phyloP scores from a whole-genome alignment of 495 filamentous ascomycete genomes.

The Penicillium canariense region DNA sequence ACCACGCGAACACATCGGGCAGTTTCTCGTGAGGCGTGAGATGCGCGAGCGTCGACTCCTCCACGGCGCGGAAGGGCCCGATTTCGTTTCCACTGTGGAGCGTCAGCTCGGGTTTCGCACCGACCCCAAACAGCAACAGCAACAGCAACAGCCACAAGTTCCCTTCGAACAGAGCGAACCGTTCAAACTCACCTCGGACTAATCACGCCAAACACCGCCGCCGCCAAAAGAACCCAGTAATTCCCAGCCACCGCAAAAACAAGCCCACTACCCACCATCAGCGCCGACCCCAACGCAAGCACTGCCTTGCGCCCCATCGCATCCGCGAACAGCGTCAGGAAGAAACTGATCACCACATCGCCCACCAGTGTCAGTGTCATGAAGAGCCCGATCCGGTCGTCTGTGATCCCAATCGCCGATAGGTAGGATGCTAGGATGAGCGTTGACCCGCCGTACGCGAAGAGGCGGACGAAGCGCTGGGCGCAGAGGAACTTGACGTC shows the following conservation, averaged over 20 bases:
- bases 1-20: slow-evolving; percentile 81
- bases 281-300: slow-evolving; percentile 61
- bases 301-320: slow-evolving; percentile 65
- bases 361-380: slow-evolving; percentile 84
- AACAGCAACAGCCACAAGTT: neutral
- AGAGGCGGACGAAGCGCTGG: slow-evolving; percentile 73
- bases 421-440: slow-evolving; percentile 74
- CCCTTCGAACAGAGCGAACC: slow-evolving; percentile 5
- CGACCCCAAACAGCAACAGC: neutral
- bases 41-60: slow-evolving; percentile 78
- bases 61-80: slow-evolving; percentile 80
- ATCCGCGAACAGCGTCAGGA: slow-evolving; percentile 76
- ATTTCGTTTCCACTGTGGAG: slow-evolving; percentile 67
- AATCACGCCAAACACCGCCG: slow-evolving; percentile 78
- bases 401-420: slow-evolving; percentile 60
- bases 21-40: slow-evolving; percentile 59
- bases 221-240: slow-evolving; percentile 71
- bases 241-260: slow-evolving; percentile 66
- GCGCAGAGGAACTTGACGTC: slow-evolving; percentile 74
- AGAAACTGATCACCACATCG: slow-evolving; percentile 73
- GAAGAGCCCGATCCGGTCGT: slow-evolving; percentile 77
- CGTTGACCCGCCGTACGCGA: slow-evolving; percentile 74
- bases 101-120: neutral
- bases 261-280: slow-evolving; percentile 68
- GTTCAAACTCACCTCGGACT: slow-evolving; percentile 60